These are phyloP conservation scores for Saccharomyces hybrid DNA, from an alignment of 1,139 yeast species.

Conservation along the genomic window DNA sequence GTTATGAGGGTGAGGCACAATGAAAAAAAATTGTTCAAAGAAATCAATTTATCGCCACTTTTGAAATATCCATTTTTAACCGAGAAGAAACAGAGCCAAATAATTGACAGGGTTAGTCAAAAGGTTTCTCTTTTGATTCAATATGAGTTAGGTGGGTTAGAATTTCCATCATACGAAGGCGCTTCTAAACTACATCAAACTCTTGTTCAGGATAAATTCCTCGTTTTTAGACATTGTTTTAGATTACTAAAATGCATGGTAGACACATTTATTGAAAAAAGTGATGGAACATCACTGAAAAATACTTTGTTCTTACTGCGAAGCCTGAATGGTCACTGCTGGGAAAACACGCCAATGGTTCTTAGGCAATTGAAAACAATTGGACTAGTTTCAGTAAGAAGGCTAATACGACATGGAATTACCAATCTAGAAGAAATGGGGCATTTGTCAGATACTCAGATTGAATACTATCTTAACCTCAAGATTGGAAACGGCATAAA, in stretches of 20 bases:
- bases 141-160: constrained; percentile 42
- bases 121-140: constrained; percentile 39
- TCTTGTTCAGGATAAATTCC: constrained; percentile 38
- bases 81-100: constrained; percentile 21
- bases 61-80: constrained; percentile 32
- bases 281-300: constrained; percentile 37
- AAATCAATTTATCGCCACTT: constrained; percentile 36
- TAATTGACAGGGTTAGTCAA: constrained; percentile 25
- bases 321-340: constrained; percentile 38
- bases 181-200: constrained; percentile 35
- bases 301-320: constrained; percentile 35
- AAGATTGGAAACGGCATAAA: constrained; percentile 37
- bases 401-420: constrained; percentile 34
- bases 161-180: constrained; percentile 38
- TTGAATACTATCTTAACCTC: constrained; percentile 37
- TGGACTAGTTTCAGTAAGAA: constrained; percentile 36
- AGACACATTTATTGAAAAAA: constrained; percentile 37
- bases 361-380: constrained; percentile 41
- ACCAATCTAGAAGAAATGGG: constrained; percentile 30
- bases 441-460: constrained; percentile 28
- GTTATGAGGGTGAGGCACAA: constrained; percentile 36
- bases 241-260: constrained; percentile 39
- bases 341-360: constrained; percentile 42
- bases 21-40: constrained; percentile 40
- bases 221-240: constrained; percentile 36